Evolutionary conservation across 495 filamentous ascomycete species (phyloP).

Genomic region (Sordaria brevicollis): DNA sequence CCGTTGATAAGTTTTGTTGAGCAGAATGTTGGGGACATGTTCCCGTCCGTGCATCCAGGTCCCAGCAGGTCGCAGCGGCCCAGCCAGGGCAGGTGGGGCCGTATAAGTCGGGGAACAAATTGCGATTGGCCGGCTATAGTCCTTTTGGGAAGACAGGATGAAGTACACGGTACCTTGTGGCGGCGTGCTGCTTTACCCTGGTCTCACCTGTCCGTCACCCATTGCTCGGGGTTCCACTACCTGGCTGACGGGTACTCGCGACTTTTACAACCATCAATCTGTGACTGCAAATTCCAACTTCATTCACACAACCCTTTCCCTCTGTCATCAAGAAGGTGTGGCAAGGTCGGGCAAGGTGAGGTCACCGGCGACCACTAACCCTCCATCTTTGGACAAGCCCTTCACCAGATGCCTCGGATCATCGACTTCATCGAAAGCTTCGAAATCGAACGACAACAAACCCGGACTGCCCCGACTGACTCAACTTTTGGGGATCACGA

Average conservation of each 20-base stretch:
- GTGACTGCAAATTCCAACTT: background rate
- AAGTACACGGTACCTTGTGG: background rate
- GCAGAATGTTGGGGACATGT: constrained; percentile 24
- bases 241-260: background rate
- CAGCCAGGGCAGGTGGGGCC: background rate
- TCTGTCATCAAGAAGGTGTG: background rate
- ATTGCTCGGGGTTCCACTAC: background rate
- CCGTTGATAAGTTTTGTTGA: constrained; percentile 23
- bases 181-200: background rate
- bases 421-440: background rate
- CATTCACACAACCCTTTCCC: background rate
- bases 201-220: background rate
- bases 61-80: too few species aligned
- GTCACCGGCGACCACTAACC: background rate
- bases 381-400: background rate
- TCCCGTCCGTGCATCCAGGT: background rate
- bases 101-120: background rate
- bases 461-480: background rate
- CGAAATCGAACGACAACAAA: background rate
- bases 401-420: background rate
- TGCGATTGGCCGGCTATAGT: background rate
- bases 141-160: background rate
- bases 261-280: background rate
- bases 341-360: background rate
- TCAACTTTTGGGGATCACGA: background rate